Evolutionary conservation across 2,329 filamentous ascomycete genomes (phyloP).

Genomic region (Nothophoma quercina): DNA sequence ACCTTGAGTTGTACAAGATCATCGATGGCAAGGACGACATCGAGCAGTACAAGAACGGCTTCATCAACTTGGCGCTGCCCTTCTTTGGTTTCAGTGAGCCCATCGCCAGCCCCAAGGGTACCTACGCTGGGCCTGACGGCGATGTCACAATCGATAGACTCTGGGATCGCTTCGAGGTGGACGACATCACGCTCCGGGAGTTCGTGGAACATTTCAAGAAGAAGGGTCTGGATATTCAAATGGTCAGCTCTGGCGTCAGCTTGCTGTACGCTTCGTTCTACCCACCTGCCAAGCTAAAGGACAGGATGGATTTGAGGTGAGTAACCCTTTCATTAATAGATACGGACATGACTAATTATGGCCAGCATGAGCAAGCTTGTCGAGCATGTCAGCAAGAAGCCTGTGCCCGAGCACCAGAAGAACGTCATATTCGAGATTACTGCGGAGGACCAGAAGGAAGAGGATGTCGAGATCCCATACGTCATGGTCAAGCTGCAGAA

Average conservation of each 20-base stretch:
- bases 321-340: conserved; percentile 42
- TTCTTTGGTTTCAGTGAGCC: conserved; percentile 99
- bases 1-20: conserved; percentile 95
- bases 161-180: conserved; percentile 95
- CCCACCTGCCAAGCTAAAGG: conserved; percentile 80
- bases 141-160: conserved; percentile 90
- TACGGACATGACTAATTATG: conserved; percentile 29
- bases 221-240: conserved; percentile 80
- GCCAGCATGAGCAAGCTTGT: conserved; percentile 85
- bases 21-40: conserved; percentile 95
- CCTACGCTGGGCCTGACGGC: conserved; percentile 80
- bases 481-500: conserved; percentile 79
- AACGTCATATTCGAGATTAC: conserved; percentile 96
- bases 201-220: conserved; percentile 83
- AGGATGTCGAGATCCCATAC: conserved; percentile 97
- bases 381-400: conserved; percentile 89
- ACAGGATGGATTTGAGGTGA: conserved; percentile 76
- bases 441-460: conserved; percentile 83
- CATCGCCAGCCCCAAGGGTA: conserved; percentile 90
- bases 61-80: conserved; percentile 92
- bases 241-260: conserved; percentile 98
- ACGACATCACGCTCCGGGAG: conserved; percentile 83
- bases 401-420: conserved; percentile 88
- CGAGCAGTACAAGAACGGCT: conserved; percentile 99
- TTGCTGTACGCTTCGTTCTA: conserved; percentile 95